Evolutionary conservation across 106 monocot genomes (phyloP), one percentile per base, ranked within the genome.

Genomic region (Chionographis japonica): DNA sequence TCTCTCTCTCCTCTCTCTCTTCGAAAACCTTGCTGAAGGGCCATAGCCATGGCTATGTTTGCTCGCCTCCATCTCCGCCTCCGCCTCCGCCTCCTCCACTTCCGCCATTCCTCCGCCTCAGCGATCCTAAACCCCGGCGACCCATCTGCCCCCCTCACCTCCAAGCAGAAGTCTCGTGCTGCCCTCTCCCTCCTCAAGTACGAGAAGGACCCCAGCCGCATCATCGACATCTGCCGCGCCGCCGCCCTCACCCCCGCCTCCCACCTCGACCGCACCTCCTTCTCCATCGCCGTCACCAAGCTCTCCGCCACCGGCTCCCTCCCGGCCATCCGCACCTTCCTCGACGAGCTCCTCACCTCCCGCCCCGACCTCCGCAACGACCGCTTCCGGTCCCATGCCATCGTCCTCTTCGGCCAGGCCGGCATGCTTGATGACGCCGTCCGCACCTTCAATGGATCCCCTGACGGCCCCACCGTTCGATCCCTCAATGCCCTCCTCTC

Each of bases 401-500:
- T 91, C 65, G 86, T 86, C 35, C 90, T 91, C 58, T 88, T 84
- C 67, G 94, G 88, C 56, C 88, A 92, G 65, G 86, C 84, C 10
- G 72, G 80, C 54, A 62, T 95, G 56, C 71, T 89, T 50, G 81
- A 88, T 35, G 91, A 91, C 68, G 88, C 95, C 70, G 8, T 86
- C 68, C 71, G 62, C 58, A 20, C 78, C 58, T 89, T 95, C 78
- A 41, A 43, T 1, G 17, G 61, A 50, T 58, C 72, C 37, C 20
- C n/a, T 36, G 20, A 10, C 27, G 27, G 27, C 8, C 78, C 83
- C 12, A 76, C 83, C 14, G 46, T 65, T 18, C 50, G 59, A 12
- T 51, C 85, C 67, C 84, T 95, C 72, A 95, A 95, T 66, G 69
- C 95, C 62, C 81, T 91, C 63, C 88, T 95, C 65, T 83, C 91